A percentile compares a stretch with the other conserved stretches of the same genome.
Evolutionary conservation across 2,329 filamentous ascomycete species (phyloP).

Genomic region (Podosphaera fusca): DNA sequence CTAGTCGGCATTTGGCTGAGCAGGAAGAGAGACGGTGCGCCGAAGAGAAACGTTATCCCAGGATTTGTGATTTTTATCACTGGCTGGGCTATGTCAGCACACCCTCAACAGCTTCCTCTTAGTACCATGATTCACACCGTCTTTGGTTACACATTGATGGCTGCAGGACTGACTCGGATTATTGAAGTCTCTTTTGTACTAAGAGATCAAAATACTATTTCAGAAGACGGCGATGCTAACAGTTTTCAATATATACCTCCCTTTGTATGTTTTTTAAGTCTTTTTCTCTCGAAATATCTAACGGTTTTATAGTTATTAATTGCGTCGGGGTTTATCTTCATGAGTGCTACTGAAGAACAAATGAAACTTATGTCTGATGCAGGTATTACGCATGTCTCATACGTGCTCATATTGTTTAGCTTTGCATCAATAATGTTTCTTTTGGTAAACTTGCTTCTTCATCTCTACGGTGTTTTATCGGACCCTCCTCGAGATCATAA

Average conservation of each 20-base stretch:
- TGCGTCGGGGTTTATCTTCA: conserved; percentile 85
- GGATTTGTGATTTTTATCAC: conserved; percentile 79
- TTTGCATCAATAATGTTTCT: conserved; percentile 79
- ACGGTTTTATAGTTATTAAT: conserved; percentile 45
- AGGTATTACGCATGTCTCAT: conserved; percentile 69
- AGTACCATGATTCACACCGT: conserved; percentile 72
- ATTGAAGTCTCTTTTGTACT: conserved; percentile 83
- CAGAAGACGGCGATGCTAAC: conserved; percentile 46
- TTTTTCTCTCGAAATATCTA: conserved; percentile 8
- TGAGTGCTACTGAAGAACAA: conserved; percentile 93
- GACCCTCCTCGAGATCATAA: conserved; percentile 16
- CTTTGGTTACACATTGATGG: conserved; percentile 93
- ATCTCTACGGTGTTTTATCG: conserved; percentile 48
- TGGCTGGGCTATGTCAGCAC: conserved; percentile 85
- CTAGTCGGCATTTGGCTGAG: conserved; percentile 84
- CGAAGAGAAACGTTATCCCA: conserved; percentile 82
- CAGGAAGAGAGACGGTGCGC: conserved; percentile 55
- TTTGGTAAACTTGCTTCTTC: conserved; percentile 67
- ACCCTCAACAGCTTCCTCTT: conserved; percentile 63
- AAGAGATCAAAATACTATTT: conserved; percentile 41
- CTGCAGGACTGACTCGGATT: conserved; percentile 58
- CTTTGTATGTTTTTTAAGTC: conserved; percentile 31
- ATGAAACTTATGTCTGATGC: conserved; percentile 56
- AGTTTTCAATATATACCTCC: conserved; percentile 50
- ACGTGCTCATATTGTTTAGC: conserved; percentile 78